Conservation (phyloP, 108 stramenopile species). For the Craspedostauros australis region DNA sequence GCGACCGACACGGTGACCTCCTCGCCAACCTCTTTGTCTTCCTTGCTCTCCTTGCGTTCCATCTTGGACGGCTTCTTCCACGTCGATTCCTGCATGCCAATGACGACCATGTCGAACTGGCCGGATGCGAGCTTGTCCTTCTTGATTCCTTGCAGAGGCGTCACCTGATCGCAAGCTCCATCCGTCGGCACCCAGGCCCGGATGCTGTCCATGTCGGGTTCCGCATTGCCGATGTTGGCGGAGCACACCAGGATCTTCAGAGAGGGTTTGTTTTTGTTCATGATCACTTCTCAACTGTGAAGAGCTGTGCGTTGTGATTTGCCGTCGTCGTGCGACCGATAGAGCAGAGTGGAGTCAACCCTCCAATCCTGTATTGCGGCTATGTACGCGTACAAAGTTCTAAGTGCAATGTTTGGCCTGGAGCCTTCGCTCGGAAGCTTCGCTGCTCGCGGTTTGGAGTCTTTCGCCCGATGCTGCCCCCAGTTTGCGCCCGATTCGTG, state of each 20-base stretch:
- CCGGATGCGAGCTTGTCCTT: too few relatives aligned
- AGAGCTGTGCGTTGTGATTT: too few relatives aligned
- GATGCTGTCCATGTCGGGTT: constrained; percentile 24
- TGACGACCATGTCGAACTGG: constrained; percentile 31
- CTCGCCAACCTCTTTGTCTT: neutral
- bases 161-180: constrained; percentile 14
- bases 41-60: neutral
- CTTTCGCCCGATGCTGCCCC: too few relatives aligned
- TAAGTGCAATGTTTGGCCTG: too few relatives aligned
- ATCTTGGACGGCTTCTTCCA: neutral
- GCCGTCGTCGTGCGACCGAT: too few relatives aligned
- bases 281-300: too few relatives aligned
- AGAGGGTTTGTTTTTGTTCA: neutral
- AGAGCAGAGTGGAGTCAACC: too few relatives aligned
- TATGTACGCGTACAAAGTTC: too few relatives aligned
- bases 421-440: too few relatives aligned
- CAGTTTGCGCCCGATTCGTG: too few relatives aligned
- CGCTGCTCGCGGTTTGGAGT: too few relatives aligned
- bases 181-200: constrained; percentile 33
- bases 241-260: constrained; percentile 21
- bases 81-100: constrained; percentile 45
- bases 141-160: constrained; percentile 4
- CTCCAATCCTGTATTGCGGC: too few relatives aligned
- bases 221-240: constrained; percentile 23
- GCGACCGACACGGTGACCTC: constrained; percentile 9